These are phyloP conservation scores for Talaromyces stipitatus DNA, from an alignment of 495 filamentous ascomycete genomes.

Conservation along the genomic window DNA sequence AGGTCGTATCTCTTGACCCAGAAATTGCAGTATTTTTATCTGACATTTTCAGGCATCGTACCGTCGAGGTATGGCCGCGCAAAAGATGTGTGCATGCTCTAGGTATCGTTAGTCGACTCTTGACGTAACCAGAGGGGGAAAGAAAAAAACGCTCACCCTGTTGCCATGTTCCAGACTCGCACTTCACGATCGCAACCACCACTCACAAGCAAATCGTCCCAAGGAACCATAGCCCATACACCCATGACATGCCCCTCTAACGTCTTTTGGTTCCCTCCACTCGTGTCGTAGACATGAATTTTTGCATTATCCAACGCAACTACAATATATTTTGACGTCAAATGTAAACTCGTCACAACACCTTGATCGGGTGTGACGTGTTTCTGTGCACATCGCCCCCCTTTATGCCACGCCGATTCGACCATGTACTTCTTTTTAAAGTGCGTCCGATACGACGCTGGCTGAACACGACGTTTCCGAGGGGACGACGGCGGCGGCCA, in stretches of 20 bases:
- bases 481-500: conserved; percentile 18
- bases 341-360: conserved; percentile 90
- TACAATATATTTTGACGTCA: conserved; percentile 93
- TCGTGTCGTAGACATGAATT: conserved; percentile 94
- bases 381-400: conserved; percentile 65
- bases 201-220: conserved; percentile 91
- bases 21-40: conserved; percentile 90
- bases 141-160: conserved; percentile 56
- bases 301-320: conserved; percentile 97
- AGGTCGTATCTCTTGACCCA: conserved; percentile 87
- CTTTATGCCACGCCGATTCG: conserved; percentile 91
- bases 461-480: conserved; percentile 33
- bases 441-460: conserved; percentile 80
- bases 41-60: conserved; percentile 96
- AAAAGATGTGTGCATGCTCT: conserved; percentile 73
- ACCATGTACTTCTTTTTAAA: conserved; percentile 97
- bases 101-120: conserved; percentile 1
- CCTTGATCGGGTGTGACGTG: conserved; percentile 94
- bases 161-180: conserved; percentile 92
- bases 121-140: not conserved
- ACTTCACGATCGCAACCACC: conserved; percentile 97
- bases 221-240: conserved; percentile 99
- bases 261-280: conserved; percentile 80
- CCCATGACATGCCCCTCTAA: conserved; percentile 96
- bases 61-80: conserved; percentile 91